Conservation (phyloP, 2,329 filamentous ascomycete genomes). For the Aspergillus arachidicola region DNA sequence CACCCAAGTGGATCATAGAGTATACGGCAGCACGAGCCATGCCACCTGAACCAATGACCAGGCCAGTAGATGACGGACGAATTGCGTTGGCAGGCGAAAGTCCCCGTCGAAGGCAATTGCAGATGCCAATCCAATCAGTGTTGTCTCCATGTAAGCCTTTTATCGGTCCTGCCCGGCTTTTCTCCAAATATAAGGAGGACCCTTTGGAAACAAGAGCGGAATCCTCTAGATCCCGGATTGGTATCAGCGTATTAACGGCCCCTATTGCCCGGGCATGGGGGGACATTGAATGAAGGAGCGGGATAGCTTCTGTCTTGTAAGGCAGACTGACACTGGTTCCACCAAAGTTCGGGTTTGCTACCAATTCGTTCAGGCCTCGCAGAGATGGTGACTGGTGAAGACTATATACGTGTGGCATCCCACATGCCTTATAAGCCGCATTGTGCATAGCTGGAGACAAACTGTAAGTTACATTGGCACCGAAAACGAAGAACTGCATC, state of each 20-base stretch:
- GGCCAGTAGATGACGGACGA: slow-evolving; percentile 56
- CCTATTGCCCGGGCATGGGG: slow-evolving; percentile 74
- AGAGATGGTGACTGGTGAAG: slow-evolving; percentile 65
- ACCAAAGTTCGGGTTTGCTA: slow-evolving; percentile 68
- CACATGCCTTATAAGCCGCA: slow-evolving; percentile 66
- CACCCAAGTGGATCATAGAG: slow-evolving; percentile 42
- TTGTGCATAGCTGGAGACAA: slow-evolving; percentile 79
- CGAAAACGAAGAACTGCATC: slow-evolving; percentile 73
- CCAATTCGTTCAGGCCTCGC: slow-evolving; percentile 64
- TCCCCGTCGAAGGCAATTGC: slow-evolving; percentile 71
- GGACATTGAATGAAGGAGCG: slow-evolving; percentile 66
- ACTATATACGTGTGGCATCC: slow-evolving; percentile 69
- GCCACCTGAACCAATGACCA: slow-evolving; percentile 65
- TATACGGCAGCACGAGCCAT: slow-evolving; percentile 47
- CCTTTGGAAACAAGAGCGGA: slow-evolving; percentile 60
- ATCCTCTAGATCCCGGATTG: slow-evolving; percentile 61
- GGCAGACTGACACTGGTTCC: slow-evolving; percentile 72
- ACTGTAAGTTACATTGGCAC: slow-evolving; percentile 72
- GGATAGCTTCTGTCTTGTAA: slow-evolving; percentile 72
- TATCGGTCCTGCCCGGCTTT: slow-evolving; percentile 67
- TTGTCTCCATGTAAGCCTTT: slow-evolving; percentile 76
- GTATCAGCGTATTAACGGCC: slow-evolving; percentile 75
- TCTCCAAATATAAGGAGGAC: slow-evolving; percentile 58
- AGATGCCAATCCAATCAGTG: slow-evolving; percentile 79
- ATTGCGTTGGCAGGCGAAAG: slow-evolving; percentile 72